phyloP scores from a whole-genome alignment of 2,329 filamentous ascomycete genomes.

The Monosporascus sp. region DNA sequence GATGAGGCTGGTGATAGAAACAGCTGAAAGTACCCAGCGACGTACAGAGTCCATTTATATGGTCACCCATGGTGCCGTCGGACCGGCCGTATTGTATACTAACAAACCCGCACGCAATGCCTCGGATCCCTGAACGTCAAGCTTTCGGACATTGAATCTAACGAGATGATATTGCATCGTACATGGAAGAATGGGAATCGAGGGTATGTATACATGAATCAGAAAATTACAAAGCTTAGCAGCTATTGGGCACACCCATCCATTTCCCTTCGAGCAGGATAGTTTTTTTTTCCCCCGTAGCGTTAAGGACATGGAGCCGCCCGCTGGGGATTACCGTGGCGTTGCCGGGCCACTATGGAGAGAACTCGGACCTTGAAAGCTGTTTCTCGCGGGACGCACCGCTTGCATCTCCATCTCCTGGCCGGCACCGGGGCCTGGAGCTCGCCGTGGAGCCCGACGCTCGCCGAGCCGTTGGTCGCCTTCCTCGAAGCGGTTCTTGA shows the following conservation, averaged over 20 bases:
- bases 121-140: no score
- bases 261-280: background rate
- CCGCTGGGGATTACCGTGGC: slow-evolving; percentile 10
- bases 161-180: background rate
- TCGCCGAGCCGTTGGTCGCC: slow-evolving; percentile 80
- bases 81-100: no score
- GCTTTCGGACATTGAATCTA: no score
- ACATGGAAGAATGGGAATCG: background rate
- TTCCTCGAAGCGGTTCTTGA: slow-evolving; percentile 70
- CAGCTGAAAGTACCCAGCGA: no score
- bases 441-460: slow-evolving; percentile 45
- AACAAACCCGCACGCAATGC: no score
- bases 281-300: no score
- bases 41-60: no score
- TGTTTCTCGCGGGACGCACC: slow-evolving; percentile 40
- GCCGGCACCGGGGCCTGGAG: slow-evolving; percentile 45
- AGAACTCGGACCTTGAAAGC: slow-evolving; percentile 51
- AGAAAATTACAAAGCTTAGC: background rate
- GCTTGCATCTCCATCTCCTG: slow-evolving; percentile 69
- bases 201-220: background rate
- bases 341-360: slow-evolving; percentile 25
- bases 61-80: no score
- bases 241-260: background rate
- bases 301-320: background rate
- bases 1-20: no score